Evolutionary conservation across 169 alveolate genomes (phyloP).

Genomic region (Plasmodium gallinaceum): DNA sequence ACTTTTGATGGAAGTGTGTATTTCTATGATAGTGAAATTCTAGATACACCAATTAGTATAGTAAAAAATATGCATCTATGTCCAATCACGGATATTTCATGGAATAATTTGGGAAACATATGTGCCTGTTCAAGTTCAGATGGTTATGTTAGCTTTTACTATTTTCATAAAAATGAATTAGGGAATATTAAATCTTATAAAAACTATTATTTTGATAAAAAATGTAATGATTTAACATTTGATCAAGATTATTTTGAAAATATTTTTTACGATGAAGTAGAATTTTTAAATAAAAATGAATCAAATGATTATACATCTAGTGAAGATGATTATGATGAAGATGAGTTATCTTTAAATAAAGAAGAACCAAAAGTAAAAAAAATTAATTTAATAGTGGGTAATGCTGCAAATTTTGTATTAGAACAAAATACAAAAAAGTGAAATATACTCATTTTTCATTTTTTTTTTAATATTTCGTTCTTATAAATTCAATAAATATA

Average conservation of each 20-base stretch:
- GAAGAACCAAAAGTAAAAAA: conserved; percentile 75
- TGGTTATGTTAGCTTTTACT: conserved; percentile 92
- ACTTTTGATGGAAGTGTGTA: conserved; percentile 91
- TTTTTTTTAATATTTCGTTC: not conserved
- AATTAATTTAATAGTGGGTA: conserved; percentile 69
- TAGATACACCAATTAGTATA: conserved; percentile 91
- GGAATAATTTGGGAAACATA: conserved; percentile 93
- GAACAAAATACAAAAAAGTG: conserved; percentile 52
- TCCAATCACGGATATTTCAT: conserved; percentile 94
- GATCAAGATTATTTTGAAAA: conserved; percentile 66
- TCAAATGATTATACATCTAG: conserved; percentile 74
- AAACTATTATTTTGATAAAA: conserved; percentile 66
- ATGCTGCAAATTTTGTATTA: conserved; percentile 72
- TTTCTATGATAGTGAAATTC: conserved; percentile 89
- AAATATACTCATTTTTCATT: conserved; percentile 2
- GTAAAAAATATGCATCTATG: conserved; percentile 93
- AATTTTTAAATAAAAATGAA: conserved; percentile 57
- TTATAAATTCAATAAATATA: not conserved
- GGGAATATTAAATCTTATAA: conserved; percentile 82
- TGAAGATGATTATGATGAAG: conserved; percentile 59
- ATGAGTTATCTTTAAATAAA: conserved; percentile 18
- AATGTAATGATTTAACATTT: conserved; percentile 73
- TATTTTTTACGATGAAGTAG: conserved; percentile 60
- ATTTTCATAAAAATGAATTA: conserved; percentile 90
- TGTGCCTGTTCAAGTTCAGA: conserved; percentile 94